Percentiles rank a stretch among this genome's conserved stretches.
phyloP scores from a whole-genome alignment of 169 alveolate genomes.

The Cryptosporidium felis region DNA sequence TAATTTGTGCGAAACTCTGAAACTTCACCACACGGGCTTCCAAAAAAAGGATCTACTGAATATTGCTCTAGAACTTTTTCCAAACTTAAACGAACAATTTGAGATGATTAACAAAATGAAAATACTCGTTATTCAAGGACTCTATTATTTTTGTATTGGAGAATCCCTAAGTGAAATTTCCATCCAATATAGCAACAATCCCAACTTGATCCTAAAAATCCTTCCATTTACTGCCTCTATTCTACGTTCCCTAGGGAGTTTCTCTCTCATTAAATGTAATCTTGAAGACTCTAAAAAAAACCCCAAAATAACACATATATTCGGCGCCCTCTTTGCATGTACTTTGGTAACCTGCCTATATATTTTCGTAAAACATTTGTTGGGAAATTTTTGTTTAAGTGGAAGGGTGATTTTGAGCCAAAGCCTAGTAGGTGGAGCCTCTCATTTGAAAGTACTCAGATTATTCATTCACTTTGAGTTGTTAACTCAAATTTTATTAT shows the following conservation, averaged over 20 bases:
- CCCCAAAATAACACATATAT: not conserved
- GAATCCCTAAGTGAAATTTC: constrained; percentile 52
- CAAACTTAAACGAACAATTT: constrained; percentile 30
- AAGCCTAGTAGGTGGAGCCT: not conserved
- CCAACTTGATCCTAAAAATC: not conserved
- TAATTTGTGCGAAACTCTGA: constrained; percentile 46
- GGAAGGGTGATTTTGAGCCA: not conserved
- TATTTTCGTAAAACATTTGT: not conserved
- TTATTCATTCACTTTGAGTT: constrained; percentile 20
- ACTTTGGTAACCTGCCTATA: not conserved
- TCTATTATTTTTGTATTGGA: constrained; percentile 3
- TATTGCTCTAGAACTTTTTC: constrained; percentile 31
- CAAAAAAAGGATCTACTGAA: not conserved
- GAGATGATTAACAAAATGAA: not conserved
- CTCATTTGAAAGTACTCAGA: not conserved
- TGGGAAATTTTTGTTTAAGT: not conserved
- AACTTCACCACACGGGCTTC: not conserved
- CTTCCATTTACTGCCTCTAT: constrained; percentile 31
- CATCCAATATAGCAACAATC: not conserved
- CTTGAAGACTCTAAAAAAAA: constrained; percentile 12
- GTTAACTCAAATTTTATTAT: not conserved
- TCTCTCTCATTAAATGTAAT: not conserved
- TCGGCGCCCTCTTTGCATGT: not conserved
- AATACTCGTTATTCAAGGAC: not conserved
- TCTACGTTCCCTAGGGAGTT: constrained; percentile 16